Percentiles rank a stretch among this genome's conserved stretches.
phyloP scores from a whole-genome alignment of 169 alveolate genomes.

The Plasmodium blacklocki region DNA sequence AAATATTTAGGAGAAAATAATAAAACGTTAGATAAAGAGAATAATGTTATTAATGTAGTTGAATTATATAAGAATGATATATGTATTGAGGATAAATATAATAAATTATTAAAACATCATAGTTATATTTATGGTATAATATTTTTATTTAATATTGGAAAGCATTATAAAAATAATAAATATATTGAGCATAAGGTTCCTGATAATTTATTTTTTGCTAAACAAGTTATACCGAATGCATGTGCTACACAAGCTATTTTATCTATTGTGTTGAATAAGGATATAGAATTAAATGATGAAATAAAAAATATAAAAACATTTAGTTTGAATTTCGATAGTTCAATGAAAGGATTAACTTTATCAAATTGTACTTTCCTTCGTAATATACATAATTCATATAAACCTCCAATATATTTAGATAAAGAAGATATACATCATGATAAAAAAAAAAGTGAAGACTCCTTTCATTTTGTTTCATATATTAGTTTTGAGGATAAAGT shows the following conservation, averaged over 20 bases:
- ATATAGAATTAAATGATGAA: slow-evolving; percentile 69
- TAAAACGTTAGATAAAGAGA: neutral
- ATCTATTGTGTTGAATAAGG: slow-evolving; percentile 88
- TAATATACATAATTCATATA: slow-evolving; percentile 86
- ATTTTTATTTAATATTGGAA: slow-evolving; percentile 89
- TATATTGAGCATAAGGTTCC: slow-evolving; percentile 41
- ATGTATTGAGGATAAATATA: slow-evolving; percentile 80
- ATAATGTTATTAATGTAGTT: neutral
- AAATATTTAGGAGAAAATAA: slow-evolving; percentile 24
- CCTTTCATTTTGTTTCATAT: slow-evolving; percentile 92
- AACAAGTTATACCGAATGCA: slow-evolving; percentile 92
- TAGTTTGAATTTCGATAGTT: slow-evolving; percentile 86
- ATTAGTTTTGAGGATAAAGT: slow-evolving; percentile 85
- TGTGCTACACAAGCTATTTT: slow-evolving; percentile 95
- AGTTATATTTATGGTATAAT: slow-evolving; percentile 89
- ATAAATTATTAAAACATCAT: slow-evolving; percentile 72
- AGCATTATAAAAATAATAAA: slow-evolving; percentile 74
- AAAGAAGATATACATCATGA: slow-evolving; percentile 81
- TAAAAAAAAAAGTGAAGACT: slow-evolving; percentile 88
- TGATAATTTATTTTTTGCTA: slow-evolving; percentile 91
- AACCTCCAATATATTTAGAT: slow-evolving; percentile 86
- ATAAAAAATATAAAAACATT: slow-evolving; percentile 89
- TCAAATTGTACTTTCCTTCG: slow-evolving; percentile 90
- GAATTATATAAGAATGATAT: slow-evolving; percentile 1
- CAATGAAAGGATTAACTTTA: slow-evolving; percentile 89